A percentile compares a stretch with the other conserved stretches of the same genome.
phyloP scores from a whole-genome alignment of 345 rosid genomes.

The Clausena lansium region DNA sequence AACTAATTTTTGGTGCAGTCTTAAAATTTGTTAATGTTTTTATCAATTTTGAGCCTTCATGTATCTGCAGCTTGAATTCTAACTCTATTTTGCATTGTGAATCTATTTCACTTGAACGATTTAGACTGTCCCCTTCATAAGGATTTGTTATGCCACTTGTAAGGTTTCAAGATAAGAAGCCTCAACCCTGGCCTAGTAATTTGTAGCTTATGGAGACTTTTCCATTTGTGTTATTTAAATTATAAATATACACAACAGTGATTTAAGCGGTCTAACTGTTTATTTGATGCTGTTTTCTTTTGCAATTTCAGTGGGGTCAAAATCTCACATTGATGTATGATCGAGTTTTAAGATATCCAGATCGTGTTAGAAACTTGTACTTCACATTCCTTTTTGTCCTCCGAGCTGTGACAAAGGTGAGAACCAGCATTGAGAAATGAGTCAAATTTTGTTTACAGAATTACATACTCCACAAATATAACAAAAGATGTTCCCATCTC shows the following conservation, averaged over 20 bases:
- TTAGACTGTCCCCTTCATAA: neutral
- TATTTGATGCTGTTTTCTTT: conserved; percentile 4
- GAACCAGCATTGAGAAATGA: neutral
- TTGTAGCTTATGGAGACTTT: neutral
- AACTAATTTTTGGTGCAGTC: no score
- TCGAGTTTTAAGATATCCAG: conserved; percentile 80
- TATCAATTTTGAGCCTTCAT: neutral
- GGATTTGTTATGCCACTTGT: neutral
- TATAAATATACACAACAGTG: no score
- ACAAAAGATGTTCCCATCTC: neutral
- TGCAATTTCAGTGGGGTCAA: conserved; percentile 84
- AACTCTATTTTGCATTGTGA: neutral
- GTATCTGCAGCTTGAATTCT: neutral
- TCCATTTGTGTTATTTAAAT: neutral
- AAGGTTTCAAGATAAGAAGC: neutral
- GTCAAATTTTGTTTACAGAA: neutral
- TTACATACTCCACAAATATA: neutral
- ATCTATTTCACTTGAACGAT: neutral
- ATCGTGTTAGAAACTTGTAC: conserved; percentile 84
- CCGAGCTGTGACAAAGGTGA: conserved; percentile 87
- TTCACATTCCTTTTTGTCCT: conserved; percentile 92
- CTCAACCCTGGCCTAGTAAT: neutral
- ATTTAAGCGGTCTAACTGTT: neutral
- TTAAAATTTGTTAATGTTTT: neutral
- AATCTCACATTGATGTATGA: conserved; percentile 78